Base-by-base conservation (phyloP, 805 yeast genomes). In the Kodamaea leandrae region DNA sequence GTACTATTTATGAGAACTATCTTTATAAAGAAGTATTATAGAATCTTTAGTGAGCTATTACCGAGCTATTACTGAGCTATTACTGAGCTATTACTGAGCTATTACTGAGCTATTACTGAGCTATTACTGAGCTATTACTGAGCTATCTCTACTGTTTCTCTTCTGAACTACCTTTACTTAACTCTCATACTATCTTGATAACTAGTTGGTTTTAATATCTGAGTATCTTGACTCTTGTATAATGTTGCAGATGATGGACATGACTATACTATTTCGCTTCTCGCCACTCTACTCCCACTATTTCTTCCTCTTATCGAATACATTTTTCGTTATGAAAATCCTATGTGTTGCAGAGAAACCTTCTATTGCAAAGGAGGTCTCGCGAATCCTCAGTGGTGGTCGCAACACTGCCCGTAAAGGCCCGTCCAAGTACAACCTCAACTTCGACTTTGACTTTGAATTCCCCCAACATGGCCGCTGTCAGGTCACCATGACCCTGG, bases 301-400 rank as follows among this genome's bases (percentile, higher is more conserved):
- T 18, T 8, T 6, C 25, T 4, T 12, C 4, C 21, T 24, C 19
- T 26, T 16, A 42, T 18, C 28, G 35, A 42, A 8, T 17, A n/a
- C n/a, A n/a, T n/a, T n/a, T n/a, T n/a, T n/a, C 24, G 24, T 21
- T 17, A 84, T 86, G 93, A 81, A 68, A 50, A 78, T 93, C 3
- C 76, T 93, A 36, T 91, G 97, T 64, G 96, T 93, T 42, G 99
- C 99, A 2, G 99, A 93, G 66, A 93, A 93, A 64, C 95, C 95
- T 42, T 86, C 96, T 1, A 93, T 93, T 36, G 95, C 97, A 3
- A 87, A 83, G 58, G 83, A 87, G 9, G 89, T 93, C 9, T 76
- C 95, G 0, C 59, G 63, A 27, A 82, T 83, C 1, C 73, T 93
- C 2, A 81, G 93, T 13, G 96, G 96, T 5, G 95, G 95, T 1